Conservation (phyloP, 2,329 filamentous ascomycete genomes). For the Lithohypha guttulata region DNA sequence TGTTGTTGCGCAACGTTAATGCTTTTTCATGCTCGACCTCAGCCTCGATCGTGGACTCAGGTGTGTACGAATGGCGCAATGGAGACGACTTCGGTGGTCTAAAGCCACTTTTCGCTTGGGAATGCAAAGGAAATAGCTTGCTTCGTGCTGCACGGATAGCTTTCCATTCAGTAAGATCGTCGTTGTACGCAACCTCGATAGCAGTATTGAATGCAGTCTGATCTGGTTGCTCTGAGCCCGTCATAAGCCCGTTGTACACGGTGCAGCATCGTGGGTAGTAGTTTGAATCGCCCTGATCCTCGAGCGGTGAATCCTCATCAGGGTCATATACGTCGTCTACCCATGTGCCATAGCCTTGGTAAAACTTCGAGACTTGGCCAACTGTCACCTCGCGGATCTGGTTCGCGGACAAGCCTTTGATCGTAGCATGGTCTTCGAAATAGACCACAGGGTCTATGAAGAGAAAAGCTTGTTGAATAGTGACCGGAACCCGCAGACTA, state of each 20-base stretch:
- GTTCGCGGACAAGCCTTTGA: background rate
- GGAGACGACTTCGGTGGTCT: background rate
- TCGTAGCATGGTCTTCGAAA: background rate
- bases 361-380: background rate
- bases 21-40: background rate
- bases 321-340: background rate
- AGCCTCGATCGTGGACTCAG: conserved; percentile 1
- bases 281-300: background rate
- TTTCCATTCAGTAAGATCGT: too few relatives aligned
- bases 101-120: background rate
- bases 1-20: background rate
- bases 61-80: background rate
- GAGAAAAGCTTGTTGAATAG: background rate
- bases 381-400: background rate
- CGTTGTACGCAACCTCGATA: too few relatives aligned
- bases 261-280: background rate
- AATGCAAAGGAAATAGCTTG: background rate
- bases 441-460: conserved; percentile 8
- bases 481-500: background rate
- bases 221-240: background rate
- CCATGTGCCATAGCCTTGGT: background rate
- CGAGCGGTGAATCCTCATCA: background rate
- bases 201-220: too few relatives aligned
- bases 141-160: too few relatives aligned
- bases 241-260: background rate